Percentiles rank a stretch among this genome's conserved stretches.
Conservation (phyloP, 148 eudicot species). For the Oxyria digyna region DNA sequence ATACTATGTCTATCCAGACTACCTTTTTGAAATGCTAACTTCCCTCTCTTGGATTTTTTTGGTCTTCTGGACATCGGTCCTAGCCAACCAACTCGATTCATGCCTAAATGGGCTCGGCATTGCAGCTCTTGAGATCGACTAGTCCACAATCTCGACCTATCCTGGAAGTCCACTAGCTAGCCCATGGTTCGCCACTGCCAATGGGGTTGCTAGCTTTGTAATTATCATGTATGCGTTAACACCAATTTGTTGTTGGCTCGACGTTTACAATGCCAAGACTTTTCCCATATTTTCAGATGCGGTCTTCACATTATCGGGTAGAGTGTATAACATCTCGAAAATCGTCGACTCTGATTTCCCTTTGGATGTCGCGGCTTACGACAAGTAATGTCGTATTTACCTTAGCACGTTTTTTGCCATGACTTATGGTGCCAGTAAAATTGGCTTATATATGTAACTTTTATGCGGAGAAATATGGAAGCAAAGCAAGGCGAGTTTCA, state of each 20-base stretch:
- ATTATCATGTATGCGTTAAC: conserved; percentile 72
- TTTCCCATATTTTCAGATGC: conserved; percentile 71
- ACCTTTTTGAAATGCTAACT: conserved; percentile 80
- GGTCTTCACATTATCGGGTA: conserved; percentile 50
- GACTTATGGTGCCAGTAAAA: conserved; percentile 95
- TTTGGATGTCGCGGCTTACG: conserved; percentile 57
- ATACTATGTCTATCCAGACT: conserved; percentile 84
- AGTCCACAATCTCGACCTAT: conserved; percentile 90
- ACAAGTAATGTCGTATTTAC: conserved; percentile 61
- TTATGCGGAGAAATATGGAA: conserved; percentile 80
- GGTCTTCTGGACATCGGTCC: conserved; percentile 61
- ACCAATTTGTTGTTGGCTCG: conserved; percentile 66
- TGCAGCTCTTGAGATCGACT: conserved; percentile 67
- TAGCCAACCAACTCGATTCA: conserved; percentile 90
- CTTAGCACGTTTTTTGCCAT: conserved; percentile 83
- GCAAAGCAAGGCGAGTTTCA: conserved; percentile 81
- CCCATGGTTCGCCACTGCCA: conserved; percentile 99
- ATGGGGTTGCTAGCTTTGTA: conserved; percentile 72
- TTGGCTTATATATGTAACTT: conserved; percentile 31
- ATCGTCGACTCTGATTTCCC: conserved; percentile 73
- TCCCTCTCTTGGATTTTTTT: conserved; percentile 95
- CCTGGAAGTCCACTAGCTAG: conserved; percentile 97
- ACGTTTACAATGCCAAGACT: conserved; percentile 68
- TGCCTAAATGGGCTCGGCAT: conserved; percentile 82
- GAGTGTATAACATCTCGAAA: conserved; percentile 55